Evolutionary conservation across 2,329 filamentous ascomycete genomes (phyloP).

Genomic region (Torrubiella hemipterigena): DNA sequence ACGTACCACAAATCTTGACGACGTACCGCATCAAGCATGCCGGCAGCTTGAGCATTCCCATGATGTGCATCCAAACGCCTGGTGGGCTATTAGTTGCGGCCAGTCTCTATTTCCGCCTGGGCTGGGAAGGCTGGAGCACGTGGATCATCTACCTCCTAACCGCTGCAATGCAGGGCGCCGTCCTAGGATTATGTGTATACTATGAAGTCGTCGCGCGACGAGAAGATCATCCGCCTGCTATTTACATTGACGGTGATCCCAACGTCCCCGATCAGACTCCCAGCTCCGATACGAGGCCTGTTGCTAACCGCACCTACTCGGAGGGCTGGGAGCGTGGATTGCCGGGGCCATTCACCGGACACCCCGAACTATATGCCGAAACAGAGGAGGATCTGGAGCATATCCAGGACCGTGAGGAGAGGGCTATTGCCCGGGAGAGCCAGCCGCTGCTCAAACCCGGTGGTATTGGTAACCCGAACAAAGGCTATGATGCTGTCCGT

Average conservation of each 20-base stretch:
- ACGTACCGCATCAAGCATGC: slow-evolving; percentile 78
- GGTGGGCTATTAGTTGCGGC: slow-evolving; percentile 83
- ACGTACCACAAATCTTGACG: slow-evolving; percentile 88
- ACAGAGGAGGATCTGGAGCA: slow-evolving; percentile 38
- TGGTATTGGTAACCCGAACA: slow-evolving; percentile 33
- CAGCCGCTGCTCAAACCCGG: slow-evolving; percentile 37
- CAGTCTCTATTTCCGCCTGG: slow-evolving; percentile 70
- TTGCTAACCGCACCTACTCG: slow-evolving; percentile 31
- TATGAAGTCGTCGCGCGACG: slow-evolving; percentile 48
- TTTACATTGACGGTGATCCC: slow-evolving; percentile 13
- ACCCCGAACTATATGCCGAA: slow-evolving; percentile 38
- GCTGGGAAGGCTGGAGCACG: slow-evolving; percentile 79
- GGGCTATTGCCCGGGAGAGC: slow-evolving; percentile 36
- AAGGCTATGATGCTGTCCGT: slow-evolving; percentile 23
- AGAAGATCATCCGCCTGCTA: slow-evolving; percentile 14
- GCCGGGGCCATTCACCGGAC: slow-evolving; percentile 37
- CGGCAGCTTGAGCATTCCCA: slow-evolving; percentile 84
- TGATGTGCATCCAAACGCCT: slow-evolving; percentile 97
- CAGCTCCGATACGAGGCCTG: slow-evolving; percentile 18
- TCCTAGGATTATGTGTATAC: slow-evolving; percentile 69
- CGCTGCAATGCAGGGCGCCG: slow-evolving; percentile 68
- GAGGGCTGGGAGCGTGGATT: slow-evolving; percentile 38
- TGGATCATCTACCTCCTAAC: slow-evolving; percentile 90
- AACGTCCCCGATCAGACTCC: slow-evolving; percentile 16
- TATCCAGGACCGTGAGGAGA: slow-evolving; percentile 37